Evolutionary conservation across 495 filamentous ascomycete species (phyloP), one percentile per base, ranked within the genome.

Genomic region (Penicillium turbatum): DNA sequence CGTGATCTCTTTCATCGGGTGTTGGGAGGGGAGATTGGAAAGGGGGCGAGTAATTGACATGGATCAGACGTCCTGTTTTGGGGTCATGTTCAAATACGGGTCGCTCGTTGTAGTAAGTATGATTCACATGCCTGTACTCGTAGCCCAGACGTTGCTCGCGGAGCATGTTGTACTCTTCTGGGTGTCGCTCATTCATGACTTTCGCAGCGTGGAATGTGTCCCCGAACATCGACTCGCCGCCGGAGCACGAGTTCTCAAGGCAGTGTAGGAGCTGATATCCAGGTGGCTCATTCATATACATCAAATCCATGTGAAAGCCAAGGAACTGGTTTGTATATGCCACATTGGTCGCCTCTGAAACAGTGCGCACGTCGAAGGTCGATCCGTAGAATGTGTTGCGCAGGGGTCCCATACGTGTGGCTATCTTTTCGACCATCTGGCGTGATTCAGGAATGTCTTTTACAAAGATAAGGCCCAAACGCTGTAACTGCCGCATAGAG

Each of bases 261-360:
- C 91, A 96, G 66, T 96, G 92, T 5, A 97, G 79, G 15, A 96
- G 72, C 70, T 97, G 92, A 51, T 90, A 78, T 16, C 83, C 81
- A 1, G 92, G 92, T 8, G 89, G 82, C 21, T 87, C 80, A 12
- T 78, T 72, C 75, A 92, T 86, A 74, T 97, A 97, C 64, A 95
- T 78, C 26, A 96, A 79, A 62, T 97, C 92, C 86, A 95, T 92
- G 69, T 97, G 92, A 34, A 93, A 82, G 15, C 86, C 88, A 1
- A 96, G 82, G 58, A 82, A 82, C 38, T 83, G 73, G 63, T 74
- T 82, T 4, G 92, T 96, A 72, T 97, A 96, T 12, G 92, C 92
- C 7, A 97, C 84, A 60, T 97, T 97, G 65, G 89, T 89, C 36
- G 90, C 87, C 39, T 85, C 56, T 2, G 86, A 82, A 30, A 90